Evolutionary conservation across 2,329 filamentous ascomycete species (phyloP).

Genomic region (Phialemonium atrogriseum): DNA sequence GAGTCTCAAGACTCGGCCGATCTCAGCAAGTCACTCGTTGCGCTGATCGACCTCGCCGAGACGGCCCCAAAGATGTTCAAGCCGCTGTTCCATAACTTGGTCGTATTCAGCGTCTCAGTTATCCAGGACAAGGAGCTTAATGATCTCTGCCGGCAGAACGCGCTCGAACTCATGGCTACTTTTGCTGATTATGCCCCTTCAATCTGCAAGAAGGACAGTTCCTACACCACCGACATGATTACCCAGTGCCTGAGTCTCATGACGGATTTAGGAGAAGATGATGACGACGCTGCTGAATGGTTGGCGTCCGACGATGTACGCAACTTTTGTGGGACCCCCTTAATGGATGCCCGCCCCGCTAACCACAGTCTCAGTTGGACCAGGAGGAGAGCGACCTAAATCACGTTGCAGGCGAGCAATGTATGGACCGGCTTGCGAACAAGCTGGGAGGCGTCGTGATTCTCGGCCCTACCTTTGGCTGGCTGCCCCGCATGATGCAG

Average conservation of each 20-base stretch:
- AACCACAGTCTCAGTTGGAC: constrained; percentile 67
- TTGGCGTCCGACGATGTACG: constrained; percentile 81
- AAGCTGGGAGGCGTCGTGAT: constrained; percentile 94
- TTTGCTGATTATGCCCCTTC: constrained; percentile 91
- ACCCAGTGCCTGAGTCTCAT: constrained; percentile 96
- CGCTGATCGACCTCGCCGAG: constrained; percentile 90
- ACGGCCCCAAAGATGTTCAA: constrained; percentile 98
- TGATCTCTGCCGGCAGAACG: constrained; percentile 86
- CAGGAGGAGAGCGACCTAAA: constrained; percentile 95
- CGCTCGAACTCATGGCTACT: constrained; percentile 92
- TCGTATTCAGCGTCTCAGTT: constrained; percentile 86
- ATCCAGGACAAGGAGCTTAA: constrained; percentile 93
- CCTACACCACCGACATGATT: constrained; percentile 93
- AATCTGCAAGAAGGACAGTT: constrained; percentile 91
- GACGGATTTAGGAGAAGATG: constrained; percentile 91
- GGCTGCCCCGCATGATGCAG: constrained; percentile 96
- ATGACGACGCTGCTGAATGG: constrained; percentile 94
- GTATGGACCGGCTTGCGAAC: constrained; percentile 95
- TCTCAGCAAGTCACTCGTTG: constrained; percentile 79
- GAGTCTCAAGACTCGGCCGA: constrained; percentile 85
- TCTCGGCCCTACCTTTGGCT: constrained; percentile 86
- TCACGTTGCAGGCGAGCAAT: constrained; percentile 95
- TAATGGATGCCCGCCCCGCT: no score
- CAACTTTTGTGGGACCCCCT: no score
- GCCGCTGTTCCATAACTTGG: constrained; percentile 81